Base-by-base conservation (phyloP, 345 rosid species). In the Gynandropsis gynandra region DNA sequence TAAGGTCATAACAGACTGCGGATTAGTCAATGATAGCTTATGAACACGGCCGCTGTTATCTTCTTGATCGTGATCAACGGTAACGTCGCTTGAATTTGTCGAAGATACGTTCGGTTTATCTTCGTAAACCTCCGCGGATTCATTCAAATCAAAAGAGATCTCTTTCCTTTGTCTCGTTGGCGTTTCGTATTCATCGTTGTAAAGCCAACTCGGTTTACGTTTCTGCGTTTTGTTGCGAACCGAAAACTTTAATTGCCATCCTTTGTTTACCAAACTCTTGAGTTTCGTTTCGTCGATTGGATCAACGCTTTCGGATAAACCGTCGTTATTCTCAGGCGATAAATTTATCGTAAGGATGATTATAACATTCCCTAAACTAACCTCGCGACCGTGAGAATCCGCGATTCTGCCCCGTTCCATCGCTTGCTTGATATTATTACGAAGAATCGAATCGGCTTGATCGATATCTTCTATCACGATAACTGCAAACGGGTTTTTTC, bases 301-400 rank as follows among this genome's bases (percentile, higher is more conserved):
- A 47, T 66, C 69, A 46, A 69, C 47, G 51, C 71, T 63, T 34
- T 76, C 79, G 0, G 80, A 79, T 49, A 68, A 60, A 14, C 71
- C 43, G 1, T 78, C 67, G 42, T 64, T 50, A 62, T 72, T 65
- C 16, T 74, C 82, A 0, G 82, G 85, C 45, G 74, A 59, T 72
- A 89, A 76, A 44, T 64, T 76, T 20, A 79, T 76, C 1, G 97
- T 83, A 18, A 92, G 88, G 62, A 92, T 81, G 52, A 92, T 73
- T 37, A 84, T 92, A 16, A 88, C 89, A 15, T 80, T 87, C 19
- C 95, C 90, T 11, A 92, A 80, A 71, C 94, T 92, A 64, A 85
- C 78, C 66, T 92, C 98, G 1, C 98, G 85, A 47, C 96, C 97
- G 57, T 88, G 71, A 32, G 98, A 82, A 75, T 92, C 95, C 11